Evolutionary conservation across 2,329 filamentous ascomycete species (phyloP).

Genomic region (Fusarium luffae): DNA sequence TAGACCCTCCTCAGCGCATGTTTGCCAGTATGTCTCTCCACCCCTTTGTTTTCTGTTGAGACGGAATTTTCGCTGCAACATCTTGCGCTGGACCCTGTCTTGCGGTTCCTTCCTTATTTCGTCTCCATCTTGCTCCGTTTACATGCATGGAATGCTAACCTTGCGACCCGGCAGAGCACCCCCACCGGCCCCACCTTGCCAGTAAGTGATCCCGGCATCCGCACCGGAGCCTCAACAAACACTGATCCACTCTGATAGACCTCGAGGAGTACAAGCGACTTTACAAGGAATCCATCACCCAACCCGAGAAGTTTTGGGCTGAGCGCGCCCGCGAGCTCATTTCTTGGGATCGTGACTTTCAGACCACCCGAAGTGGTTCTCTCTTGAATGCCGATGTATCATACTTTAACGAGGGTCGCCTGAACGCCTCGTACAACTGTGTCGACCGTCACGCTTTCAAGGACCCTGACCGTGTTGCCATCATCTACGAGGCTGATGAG

Average conservation of each 20-base stretch:
- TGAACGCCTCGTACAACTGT: constrained; percentile 98
- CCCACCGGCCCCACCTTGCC: constrained; percentile 73
- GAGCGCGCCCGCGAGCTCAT: constrained; percentile 87
- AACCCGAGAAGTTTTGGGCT: constrained; percentile 92
- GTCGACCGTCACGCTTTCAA: constrained; percentile 97
- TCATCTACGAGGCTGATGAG: constrained; percentile 99
- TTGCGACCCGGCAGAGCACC: constrained; percentile 67
- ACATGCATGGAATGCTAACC: constrained; percentile 48
- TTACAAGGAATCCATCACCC: constrained; percentile 86
- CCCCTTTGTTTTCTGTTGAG: constrained; percentile 19
- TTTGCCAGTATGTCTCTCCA: constrained; percentile 67
- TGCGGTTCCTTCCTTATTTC: constrained; percentile 22
- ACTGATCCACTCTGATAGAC: constrained; percentile 54
- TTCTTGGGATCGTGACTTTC: constrained; percentile 90
- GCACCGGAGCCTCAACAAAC: constrained; percentile 42
- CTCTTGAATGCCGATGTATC: constrained; percentile 84
- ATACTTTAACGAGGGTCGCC: constrained; percentile 93
- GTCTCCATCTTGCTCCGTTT: constrained; percentile 23
- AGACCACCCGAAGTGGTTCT: constrained; percentile 84
- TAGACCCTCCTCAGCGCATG: constrained; percentile 74
- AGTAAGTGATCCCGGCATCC: constrained; percentile 59
- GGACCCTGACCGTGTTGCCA: constrained; percentile 90
- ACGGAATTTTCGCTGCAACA: constrained; percentile 12
- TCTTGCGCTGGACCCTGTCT: constrained; percentile 6
- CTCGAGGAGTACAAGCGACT: constrained; percentile 74